Evolutionary conservation across 371 early-diverging fungal species (phyloP).

Genomic region (Amoeboaphelidium protococcarum): DNA sequence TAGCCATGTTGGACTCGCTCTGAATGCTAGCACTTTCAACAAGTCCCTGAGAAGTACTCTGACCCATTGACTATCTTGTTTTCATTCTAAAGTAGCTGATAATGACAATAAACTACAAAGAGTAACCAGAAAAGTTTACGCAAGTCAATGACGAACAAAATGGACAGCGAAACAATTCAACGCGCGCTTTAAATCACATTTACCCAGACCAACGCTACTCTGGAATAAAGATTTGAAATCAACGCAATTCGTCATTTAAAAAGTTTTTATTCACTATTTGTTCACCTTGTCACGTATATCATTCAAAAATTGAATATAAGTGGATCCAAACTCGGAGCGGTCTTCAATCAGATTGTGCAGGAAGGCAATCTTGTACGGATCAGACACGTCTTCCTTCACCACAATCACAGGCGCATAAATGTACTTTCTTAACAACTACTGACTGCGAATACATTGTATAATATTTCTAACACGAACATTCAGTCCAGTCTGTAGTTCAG

Average conservation of each 20-base stretch:
- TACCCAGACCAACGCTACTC: too few species aligned
- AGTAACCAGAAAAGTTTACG: too few species aligned
- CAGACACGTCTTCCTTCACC: conserved; percentile 64
- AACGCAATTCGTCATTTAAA: neutral
- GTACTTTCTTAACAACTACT: conserved; percentile 9
- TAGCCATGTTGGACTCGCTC: too few species aligned
- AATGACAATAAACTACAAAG: too few species aligned
- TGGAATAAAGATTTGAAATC: too few species aligned
- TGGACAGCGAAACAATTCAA: too few species aligned
- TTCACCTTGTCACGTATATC: conserved; percentile 23
- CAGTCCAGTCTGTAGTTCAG: conserved; percentile 10
- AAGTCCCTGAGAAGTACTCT: too few species aligned
- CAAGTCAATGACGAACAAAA: too few species aligned
- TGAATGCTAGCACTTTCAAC: too few species aligned
- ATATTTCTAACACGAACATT: conserved; percentile 12
- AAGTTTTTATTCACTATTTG: neutral
- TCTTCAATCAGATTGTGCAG: conserved; percentile 68
- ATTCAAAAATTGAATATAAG: conserved; percentile 51
- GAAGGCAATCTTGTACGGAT: conserved; percentile 61
- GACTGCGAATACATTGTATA: conserved; percentile 10
- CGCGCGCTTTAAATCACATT: too few species aligned
- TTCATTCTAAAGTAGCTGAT: too few species aligned
- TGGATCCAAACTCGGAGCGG: conserved; percentile 39
- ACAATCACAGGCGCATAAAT: conserved; percentile 23
- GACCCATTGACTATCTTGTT: too few species aligned